Percentiles rank a stretch among this genome's conserved stretches.
phyloP scores from a whole-genome alignment of 2,329 filamentous ascomycete genomes.

The Fusarium sp. region DNA sequence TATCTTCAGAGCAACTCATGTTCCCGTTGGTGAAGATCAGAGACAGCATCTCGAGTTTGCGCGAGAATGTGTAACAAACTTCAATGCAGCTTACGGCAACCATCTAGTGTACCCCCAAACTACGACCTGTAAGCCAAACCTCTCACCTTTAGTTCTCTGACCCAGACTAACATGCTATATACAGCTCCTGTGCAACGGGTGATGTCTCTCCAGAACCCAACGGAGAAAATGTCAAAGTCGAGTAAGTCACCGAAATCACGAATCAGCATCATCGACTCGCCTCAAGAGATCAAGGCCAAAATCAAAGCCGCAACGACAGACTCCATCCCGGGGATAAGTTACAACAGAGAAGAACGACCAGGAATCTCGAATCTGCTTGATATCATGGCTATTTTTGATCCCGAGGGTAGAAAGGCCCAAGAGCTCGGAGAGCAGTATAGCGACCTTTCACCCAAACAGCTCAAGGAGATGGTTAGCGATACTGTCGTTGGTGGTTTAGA shows the following conservation, averaged over 20 bases:
- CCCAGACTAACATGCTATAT: background rate
- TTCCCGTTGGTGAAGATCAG: slow-evolving; percentile 97
- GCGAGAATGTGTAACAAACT: slow-evolving; percentile 84
- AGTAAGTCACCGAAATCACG: slow-evolving; percentile 75
- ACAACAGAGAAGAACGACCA: slow-evolving; percentile 75
- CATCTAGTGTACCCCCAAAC: slow-evolving; percentile 74
- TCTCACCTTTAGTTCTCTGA: background rate
- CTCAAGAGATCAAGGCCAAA: slow-evolving; percentile 73
- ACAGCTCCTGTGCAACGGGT: slow-evolving; percentile 82
- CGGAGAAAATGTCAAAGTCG: slow-evolving; percentile 95
- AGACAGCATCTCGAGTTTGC: slow-evolving; percentile 93
- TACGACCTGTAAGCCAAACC: slow-evolving; percentile 68
- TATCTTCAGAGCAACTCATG: slow-evolving; percentile 79
- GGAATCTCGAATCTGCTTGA: slow-evolving; percentile 90
- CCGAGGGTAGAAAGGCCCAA: slow-evolving; percentile 50
- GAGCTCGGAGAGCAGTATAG: slow-evolving; percentile 54
- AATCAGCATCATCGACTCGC: slow-evolving; percentile 82
- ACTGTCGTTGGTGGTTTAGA: slow-evolving; percentile 64
- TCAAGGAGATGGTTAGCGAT: slow-evolving; percentile 67
- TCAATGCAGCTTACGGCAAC: slow-evolving; percentile 80
- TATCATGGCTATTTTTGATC: slow-evolving; percentile 77
- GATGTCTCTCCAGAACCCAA: slow-evolving; percentile 86
- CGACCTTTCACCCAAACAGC: slow-evolving; percentile 50
- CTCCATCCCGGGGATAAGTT: slow-evolving; percentile 71
- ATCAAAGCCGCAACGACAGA: slow-evolving; percentile 83